Evolutionary conservation across 106 monocot genomes (phyloP), one percentile per base, ranked within the genome.

Genomic region (Phalaenopsis aphrodite): DNA sequence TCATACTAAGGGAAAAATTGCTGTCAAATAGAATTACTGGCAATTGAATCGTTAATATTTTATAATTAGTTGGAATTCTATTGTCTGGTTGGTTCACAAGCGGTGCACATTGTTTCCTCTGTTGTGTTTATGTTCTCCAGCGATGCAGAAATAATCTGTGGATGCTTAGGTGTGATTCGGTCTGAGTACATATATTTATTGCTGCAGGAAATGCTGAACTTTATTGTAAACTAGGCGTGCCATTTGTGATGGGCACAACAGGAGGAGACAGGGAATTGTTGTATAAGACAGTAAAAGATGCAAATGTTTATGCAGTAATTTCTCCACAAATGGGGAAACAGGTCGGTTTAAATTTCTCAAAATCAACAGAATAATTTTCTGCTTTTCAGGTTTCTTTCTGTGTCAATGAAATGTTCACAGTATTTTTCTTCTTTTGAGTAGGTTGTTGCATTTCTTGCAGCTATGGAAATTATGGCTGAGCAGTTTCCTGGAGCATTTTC

Each of bases 381-480:
- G 9, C 10, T 0, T 45, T 67, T 38, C 7, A 18, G 10, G 9
- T 67, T 52, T 52, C 19, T 76, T 17, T 67, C 45, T 47, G 10
- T 16, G 11, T 65, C 36, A 5, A 9, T 75, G n/a, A 47, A 23
- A 49, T 49, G 48, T 76, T 48, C 8, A 36, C 61, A 7, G 0
- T 9, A 16, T 36, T 5, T 38, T 19, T 72, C 49, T 82, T 78
- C 18, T 58, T 78, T 45, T 81, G 78, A 69, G 38, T 82, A 94
- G 97, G 94, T 97, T 79, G 96, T 94, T 84, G 93, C 93, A 85
- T 97, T 97, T 84, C 91, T 97, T 82, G 91, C 91, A n/a, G 91
- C 94, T 9, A 94, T 97, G 90, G 90, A 97, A 79, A 45, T 45
- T 45, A 45, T 45, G 43, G 43, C 43, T 45, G 43, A 45, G 43